Evolutionary conservation across 768 basidiomycete species (phyloP), one percentile per base, ranked within the genome.

Genomic region (Lyophyllum shimeji): DNA sequence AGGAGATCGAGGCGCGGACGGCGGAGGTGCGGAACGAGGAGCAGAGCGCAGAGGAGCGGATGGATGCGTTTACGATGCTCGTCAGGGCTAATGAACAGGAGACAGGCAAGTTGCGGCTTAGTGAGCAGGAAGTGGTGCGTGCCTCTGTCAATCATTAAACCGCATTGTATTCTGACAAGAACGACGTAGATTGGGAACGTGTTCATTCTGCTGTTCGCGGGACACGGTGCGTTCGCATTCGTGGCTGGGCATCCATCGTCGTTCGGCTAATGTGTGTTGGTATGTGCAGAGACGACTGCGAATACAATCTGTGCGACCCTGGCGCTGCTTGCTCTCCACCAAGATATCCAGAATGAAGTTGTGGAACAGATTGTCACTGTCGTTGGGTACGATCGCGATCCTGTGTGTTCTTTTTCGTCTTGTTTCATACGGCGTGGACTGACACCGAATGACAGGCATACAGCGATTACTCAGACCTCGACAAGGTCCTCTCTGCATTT

Each of bases 131-230:
- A 58, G 53, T 80, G 52, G 77, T 77, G 48, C 27, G 70, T 61
- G 40, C 33, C 50, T 13, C 1, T 37, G 9, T 8, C 37, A 25
- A 2, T 20, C 15, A n/a, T 21, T 2, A 18, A 11, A 11, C 5
- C 7, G 5, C 34, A 8, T 24, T 17, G 39, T 42, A 23, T 17
- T 6, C 1, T 42, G 29, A 21, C 11, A 9, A 2, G 25, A 20
- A 24, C 24, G 23, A 33, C 1, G 18, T 47, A 82, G 81, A 80
- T 82, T 43, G 82, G 81, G 3, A 83, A 83, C 50, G 62, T 82
- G 0, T 83, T 76, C 58, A 60, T 76, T 11, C 66, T 82, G 59
- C 66, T 86, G 12, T 78, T 86, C 37, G 83, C 83, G 27, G 84
- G 85, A 2, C 82, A 85, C 62, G 83, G 83, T 78, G 57, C 34